phyloP scores from a whole-genome alignment of 1,284 basidiomycete genomes.

The Pseudozyma thailandica region DNA sequence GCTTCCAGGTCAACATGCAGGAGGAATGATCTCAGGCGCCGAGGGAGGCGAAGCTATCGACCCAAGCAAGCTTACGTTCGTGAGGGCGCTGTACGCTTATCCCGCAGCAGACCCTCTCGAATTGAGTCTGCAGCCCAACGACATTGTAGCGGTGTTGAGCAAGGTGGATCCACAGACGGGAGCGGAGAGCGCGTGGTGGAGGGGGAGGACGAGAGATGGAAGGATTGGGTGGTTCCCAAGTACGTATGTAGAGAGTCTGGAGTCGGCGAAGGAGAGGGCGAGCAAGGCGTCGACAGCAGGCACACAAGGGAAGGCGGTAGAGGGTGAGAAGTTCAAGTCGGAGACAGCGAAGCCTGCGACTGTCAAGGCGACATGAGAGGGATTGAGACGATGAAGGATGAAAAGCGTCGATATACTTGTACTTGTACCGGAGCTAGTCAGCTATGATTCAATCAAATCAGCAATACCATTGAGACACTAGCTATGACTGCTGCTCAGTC shows the following conservation, averaged over 20 bases:
- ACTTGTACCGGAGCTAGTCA: too few species aligned
- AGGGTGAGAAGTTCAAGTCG: constrained; percentile 28
- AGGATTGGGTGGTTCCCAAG: constrained; percentile 95
- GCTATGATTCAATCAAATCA: too few species aligned
- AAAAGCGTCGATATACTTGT: too few species aligned
- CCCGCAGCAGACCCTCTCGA: constrained; percentile 74
- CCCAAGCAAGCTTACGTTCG: constrained; percentile 80
- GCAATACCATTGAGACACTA: too few species aligned
- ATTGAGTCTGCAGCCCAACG: constrained; percentile 84
- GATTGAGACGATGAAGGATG: neutral
- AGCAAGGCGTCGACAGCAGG: constrained; percentile 28
- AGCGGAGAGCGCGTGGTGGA: constrained; percentile 91
- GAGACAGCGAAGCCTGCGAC: constrained; percentile 20
- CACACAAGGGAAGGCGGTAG: constrained; percentile 4
- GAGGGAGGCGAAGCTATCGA: constrained; percentile 68
- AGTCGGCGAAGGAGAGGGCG: constrained; percentile 63
- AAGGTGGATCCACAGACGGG: constrained; percentile 72
- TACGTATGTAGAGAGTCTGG: constrained; percentile 70
- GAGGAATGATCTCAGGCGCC: constrained; percentile 46
- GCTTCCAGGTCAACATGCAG: constrained; percentile 75
- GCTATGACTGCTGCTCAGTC: too few species aligned
- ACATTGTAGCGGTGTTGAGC: constrained; percentile 91
- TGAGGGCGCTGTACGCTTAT: constrained; percentile 85
- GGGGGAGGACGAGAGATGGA: constrained; percentile 91
- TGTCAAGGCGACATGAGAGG: constrained; percentile 33